Percentiles rank a stretch among this genome's conserved stretches.
Conservation (phyloP, 345 rosid genomes). For the Heritiera littoralis region DNA sequence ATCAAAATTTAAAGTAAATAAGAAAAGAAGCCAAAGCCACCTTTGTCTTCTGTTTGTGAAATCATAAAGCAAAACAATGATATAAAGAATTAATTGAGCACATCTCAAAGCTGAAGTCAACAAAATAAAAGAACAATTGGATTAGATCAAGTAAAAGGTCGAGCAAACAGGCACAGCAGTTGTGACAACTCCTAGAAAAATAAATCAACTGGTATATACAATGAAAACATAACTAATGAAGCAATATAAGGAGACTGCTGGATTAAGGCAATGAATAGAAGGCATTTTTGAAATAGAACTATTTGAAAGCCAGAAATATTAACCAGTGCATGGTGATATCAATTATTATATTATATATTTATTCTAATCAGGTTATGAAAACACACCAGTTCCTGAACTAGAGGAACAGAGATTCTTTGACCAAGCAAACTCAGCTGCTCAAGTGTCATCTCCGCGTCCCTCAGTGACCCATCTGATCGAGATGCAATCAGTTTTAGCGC, state of each 20-base stretch:
- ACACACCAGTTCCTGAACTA: slow-evolving; percentile 96
- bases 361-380: slow-evolving; percentile 10
- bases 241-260: not conserved
- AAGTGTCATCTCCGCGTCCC: slow-evolving; percentile 96
- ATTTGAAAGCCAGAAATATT: not conserved
- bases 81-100: not conserved
- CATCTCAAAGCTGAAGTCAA: not conserved
- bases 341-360: not conserved
- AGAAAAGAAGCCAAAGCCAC: not conserved
- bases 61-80: not conserved
- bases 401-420: slow-evolving; percentile 70
- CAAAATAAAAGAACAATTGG: not conserved
- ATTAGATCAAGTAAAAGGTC: not conserved
- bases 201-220: not conserved
- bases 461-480: slow-evolving; percentile 93
- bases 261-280: not conserved
- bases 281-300: not conserved
- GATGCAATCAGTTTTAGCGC: slow-evolving; percentile 92
- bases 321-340: not conserved
- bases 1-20: not conserved
- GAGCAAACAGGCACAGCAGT: not conserved
- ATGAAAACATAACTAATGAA: not conserved
- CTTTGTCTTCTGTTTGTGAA: not conserved
- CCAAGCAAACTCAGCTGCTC: slow-evolving; percentile 94
- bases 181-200: not conserved